phyloP scores from a whole-genome alignment of 202 grass and related monocot genomes.

The Saccharum hybrid region DNA sequence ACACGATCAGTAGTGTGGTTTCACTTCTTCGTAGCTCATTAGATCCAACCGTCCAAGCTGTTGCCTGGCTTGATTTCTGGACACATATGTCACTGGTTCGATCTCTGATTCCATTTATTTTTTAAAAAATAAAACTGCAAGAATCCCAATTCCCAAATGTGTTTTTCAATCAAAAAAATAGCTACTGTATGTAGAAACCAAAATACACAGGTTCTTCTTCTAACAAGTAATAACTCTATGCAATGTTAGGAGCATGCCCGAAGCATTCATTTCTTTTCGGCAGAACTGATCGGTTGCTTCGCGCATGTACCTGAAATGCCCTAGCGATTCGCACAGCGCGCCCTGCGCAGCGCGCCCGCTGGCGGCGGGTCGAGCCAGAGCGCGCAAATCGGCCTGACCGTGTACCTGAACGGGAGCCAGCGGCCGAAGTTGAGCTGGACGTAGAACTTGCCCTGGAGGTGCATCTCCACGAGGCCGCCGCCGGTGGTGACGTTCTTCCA shows the following conservation, averaged over 20 bases:
- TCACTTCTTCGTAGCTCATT: not conserved
- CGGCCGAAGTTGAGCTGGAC: constrained; percentile 64
- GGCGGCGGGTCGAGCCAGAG: constrained; percentile 64
- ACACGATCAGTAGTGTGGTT: not conserved
- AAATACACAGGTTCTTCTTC: constrained; percentile 23
- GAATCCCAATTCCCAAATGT: not conserved
- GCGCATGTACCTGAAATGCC: not conserved
- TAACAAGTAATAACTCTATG: not conserved
- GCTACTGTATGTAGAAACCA: not conserved
- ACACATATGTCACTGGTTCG: not conserved
- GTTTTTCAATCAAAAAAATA: constrained; percentile 27
- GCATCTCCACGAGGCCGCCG: constrained; percentile 46
- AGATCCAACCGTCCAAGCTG: not conserved
- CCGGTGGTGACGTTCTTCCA: constrained; percentile 52
- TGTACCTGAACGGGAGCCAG: constrained; percentile 60
- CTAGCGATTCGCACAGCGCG: constrained; percentile 15
- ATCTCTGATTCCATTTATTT: not conserved
- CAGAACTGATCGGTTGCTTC: not conserved
- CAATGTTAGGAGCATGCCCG: not conserved
- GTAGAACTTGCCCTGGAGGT: constrained; percentile 47
- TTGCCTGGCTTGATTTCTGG: not conserved
- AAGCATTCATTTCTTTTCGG: not conserved
- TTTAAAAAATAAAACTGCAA: not conserved
- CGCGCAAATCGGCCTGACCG: constrained; percentile 44
- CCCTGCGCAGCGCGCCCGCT: constrained; percentile 49